Percentiles rank a stretch among this genome's conserved stretches.
Evolutionary conservation across 129 eudicot species (phyloP).

Genomic region (Saposhnikovia divaricata): DNA sequence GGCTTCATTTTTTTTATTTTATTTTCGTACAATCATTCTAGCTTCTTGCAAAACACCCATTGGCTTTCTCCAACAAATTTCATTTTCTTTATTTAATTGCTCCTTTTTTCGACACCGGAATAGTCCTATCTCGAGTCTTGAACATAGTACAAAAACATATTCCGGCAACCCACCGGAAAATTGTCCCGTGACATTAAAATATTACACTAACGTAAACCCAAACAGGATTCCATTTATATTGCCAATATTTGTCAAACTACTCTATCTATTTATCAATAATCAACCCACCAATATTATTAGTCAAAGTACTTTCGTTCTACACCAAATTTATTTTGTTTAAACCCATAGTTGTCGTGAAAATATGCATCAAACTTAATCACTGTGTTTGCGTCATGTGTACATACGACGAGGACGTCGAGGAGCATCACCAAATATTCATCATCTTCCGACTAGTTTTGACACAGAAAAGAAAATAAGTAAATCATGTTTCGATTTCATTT

Average conservation of each 20-base stretch:
- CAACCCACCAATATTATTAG: not conserved
- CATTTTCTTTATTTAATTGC: not conserved
- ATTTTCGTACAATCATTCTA: too few relatives aligned
- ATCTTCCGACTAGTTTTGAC: too few relatives aligned
- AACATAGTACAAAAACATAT: not conserved
- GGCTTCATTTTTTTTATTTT: not conserved
- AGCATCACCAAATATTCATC: not conserved
- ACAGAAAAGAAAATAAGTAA: too few relatives aligned
- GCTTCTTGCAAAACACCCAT: not conserved
- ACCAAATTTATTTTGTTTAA: not conserved
- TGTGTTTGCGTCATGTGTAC: not conserved
- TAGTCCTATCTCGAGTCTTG: not conserved
- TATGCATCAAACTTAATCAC: too few relatives aligned
- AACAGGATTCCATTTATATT: not conserved
- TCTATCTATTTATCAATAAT: not conserved
- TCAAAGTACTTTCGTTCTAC: not conserved
- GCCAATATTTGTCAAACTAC: not conserved
- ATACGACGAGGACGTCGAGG: not conserved
- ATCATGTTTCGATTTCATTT: not conserved
- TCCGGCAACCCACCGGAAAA: constrained; percentile 5
- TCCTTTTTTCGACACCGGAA: not conserved
- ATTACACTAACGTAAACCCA: not conserved
- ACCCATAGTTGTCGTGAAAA: not conserved
- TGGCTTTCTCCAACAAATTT: too few relatives aligned
- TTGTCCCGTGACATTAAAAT: not conserved